Base-by-base conservation (phyloP, 73 alveolate species). In the Stentor roeselii region DNA sequence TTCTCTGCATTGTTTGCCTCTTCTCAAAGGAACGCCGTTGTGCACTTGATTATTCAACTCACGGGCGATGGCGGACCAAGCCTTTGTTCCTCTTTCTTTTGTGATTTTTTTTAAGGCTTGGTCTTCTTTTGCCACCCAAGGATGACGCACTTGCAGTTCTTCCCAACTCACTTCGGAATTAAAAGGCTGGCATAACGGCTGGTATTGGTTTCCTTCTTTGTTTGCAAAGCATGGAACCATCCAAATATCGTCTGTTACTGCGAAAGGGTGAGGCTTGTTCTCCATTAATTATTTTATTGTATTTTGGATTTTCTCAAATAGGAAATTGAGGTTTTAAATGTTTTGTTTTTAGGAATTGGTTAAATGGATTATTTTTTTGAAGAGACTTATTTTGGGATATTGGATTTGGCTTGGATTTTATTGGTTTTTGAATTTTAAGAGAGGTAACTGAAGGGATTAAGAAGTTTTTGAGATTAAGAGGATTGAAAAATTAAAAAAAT, bases 1-100 rank as follows among this genome's bases (percentile, higher is more conserved):
- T 78, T 94, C 98, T 74, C 98, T 59, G 50, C 98, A 94, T 76
- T 94, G 93, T 84, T 94, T 92, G 14, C 97, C 97, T 76, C 90
- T 92, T 76, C 95, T 82, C 4, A 86, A 21, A 58, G 82, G 58
- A 15, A 36, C 50, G 15, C 88, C 89, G 3, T 75, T 76, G 38
- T 86, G 84, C 6, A 76, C 84, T 14, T 36, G 6, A 3, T 14
- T 38, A 59, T 90, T 90, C 37, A 90, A 38, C 32, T 58, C 80
- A 4, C 78, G 82, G 6, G 95, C 95, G 3, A 90, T 87, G 39
- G 78, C 41, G 59, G 83, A 39, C 93, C 95, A 90, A 39, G 76
- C 74, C 41, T 39, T 78, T 41, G 78, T 14, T 36, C 86, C 86
- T 6, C 67, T 31, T 3, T 78, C 42, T n/a, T 41, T 40, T 27